Conservation (phyloP, 1,139 yeast genomes). For the Ashbya aceris region DNA sequence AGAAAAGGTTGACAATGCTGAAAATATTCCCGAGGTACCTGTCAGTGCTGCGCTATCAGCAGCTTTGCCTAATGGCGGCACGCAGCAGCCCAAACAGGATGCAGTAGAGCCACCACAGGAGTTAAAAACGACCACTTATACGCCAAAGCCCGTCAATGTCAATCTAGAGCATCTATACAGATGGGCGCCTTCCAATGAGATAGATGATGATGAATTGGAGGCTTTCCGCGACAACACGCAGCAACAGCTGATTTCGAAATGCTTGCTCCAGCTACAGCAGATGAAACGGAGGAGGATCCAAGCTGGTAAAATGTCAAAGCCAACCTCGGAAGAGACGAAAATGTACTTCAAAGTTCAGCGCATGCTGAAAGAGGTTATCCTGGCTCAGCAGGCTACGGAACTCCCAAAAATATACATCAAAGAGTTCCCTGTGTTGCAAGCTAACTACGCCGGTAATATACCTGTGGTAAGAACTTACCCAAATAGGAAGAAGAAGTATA, state of each 20-base stretch:
- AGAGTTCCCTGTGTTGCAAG: slow-evolving; percentile 56
- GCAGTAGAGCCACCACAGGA: slow-evolving; percentile 15
- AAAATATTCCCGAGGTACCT: slow-evolving; percentile 19
- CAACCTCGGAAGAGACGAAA: slow-evolving; percentile 40
- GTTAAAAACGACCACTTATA: slow-evolving; percentile 8
- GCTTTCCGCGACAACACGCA: slow-evolving; percentile 39
- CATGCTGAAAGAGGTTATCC: slow-evolving; percentile 38
- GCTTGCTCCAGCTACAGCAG: slow-evolving; percentile 49
- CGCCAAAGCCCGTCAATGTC: slow-evolving; percentile 34
- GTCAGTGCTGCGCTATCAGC: slow-evolving; percentile 2
- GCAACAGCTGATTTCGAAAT: slow-evolving; percentile 47
- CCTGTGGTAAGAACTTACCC: slow-evolving; percentile 48
- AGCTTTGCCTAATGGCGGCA: background rate
- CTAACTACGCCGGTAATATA: slow-evolving; percentile 69
- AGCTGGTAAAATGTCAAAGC: slow-evolving; percentile 31
- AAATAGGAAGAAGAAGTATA: slow-evolving; percentile 28
- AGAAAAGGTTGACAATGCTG: slow-evolving; percentile 4
- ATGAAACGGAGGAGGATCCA: slow-evolving; percentile 52
- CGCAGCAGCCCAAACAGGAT: slow-evolving; percentile 17
- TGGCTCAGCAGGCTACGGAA: slow-evolving; percentile 19
- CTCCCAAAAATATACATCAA: slow-evolving; percentile 26
- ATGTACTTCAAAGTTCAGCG: slow-evolving; percentile 44
- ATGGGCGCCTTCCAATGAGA: slow-evolving; percentile 46
- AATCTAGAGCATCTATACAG: slow-evolving; percentile 41
- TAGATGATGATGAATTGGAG: slow-evolving; percentile 45